A percentile compares a stretch with the other conserved stretches of the same genome.
phyloP scores from a whole-genome alignment of 2,329 filamentous ascomycete species.

The Curvularia sp. region DNA sequence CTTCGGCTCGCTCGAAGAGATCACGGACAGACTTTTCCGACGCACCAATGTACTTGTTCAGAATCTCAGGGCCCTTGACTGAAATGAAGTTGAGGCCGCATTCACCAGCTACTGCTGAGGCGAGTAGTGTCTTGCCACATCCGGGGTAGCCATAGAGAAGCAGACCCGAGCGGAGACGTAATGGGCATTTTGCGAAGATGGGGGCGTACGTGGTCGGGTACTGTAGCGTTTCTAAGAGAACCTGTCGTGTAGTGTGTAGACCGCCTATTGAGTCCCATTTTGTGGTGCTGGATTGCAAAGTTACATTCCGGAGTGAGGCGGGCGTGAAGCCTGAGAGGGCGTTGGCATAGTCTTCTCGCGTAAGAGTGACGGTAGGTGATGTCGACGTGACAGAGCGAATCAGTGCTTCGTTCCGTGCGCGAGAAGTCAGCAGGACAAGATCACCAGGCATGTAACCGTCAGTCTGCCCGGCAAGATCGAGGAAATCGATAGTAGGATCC shows the following conservation, averaged over 20 bases:
- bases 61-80: constrained; percentile 95
- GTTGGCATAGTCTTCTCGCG: constrained; percentile 77
- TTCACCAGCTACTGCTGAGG: constrained; percentile 95
- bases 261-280: constrained; percentile 94
- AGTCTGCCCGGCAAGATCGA: constrained; percentile 90
- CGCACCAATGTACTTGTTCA: constrained; percentile 99
- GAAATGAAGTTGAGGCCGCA: constrained; percentile 98
- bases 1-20: constrained; percentile 89
- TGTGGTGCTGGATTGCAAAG: constrained; percentile 88
- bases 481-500: constrained; percentile 80
- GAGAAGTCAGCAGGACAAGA: constrained; percentile 80
- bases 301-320: constrained; percentile 91
- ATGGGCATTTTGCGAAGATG: constrained; percentile 93
- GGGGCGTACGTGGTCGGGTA: constrained; percentile 98
- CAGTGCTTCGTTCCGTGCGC: constrained; percentile 89
- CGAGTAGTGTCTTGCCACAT: constrained; percentile 94
- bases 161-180: constrained; percentile 91
- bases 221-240: constrained; percentile 91
- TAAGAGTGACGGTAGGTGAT: constrained; percentile 64
- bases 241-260: constrained; percentile 81
- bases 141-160: constrained; percentile 94
- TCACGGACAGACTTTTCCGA: constrained; percentile 96
- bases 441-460: constrained; percentile 99
- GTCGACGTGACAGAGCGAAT: constrained; percentile 74
- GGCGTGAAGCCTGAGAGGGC: constrained; percentile 94